phyloP scores from a whole-genome alignment of 176 grass and related monocot species.

The Raddia distichophylla region DNA sequence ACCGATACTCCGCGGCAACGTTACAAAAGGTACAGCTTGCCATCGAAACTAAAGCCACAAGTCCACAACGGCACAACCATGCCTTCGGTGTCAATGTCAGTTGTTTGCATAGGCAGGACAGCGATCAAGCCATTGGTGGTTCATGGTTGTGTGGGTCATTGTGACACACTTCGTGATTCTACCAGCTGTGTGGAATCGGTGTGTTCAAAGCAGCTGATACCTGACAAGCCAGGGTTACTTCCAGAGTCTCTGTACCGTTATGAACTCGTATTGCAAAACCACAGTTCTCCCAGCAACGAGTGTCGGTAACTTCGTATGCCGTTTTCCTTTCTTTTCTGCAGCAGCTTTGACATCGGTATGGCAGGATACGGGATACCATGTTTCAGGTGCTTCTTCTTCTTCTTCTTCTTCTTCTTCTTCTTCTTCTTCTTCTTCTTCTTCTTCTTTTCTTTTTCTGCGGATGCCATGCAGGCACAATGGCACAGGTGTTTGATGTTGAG shows the following conservation, averaged over 20 bases:
- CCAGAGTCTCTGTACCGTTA: slow-evolving; percentile 64
- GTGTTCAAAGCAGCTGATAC: slow-evolving; percentile 51
- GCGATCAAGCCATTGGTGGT: slow-evolving; percentile 5
- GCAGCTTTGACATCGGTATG: too few species aligned
- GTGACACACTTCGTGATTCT: slow-evolving; percentile 49
- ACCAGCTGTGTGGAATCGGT: slow-evolving; percentile 47
- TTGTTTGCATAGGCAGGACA: slow-evolving; percentile 7
- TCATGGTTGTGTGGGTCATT: slow-evolving; percentile 36
- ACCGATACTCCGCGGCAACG: slow-evolving; percentile 70
- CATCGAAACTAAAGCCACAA: not conserved
- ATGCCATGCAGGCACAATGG: slow-evolving; percentile 52
- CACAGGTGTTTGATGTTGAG: slow-evolving; percentile 59
- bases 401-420: too few species aligned
- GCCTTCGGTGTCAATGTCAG: not conserved
- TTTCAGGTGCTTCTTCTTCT: not conserved
- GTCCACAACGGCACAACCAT: not conserved
- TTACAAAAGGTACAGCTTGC: slow-evolving; percentile 49
- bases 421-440: too few species aligned
- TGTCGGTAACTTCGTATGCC: slow-evolving; percentile 21
- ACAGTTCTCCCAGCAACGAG: slow-evolving; percentile 66
- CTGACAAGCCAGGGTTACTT: slow-evolving; percentile 57
- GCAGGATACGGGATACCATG: not conserved
- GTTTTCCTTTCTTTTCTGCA: not conserved
- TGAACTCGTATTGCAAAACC: slow-evolving; percentile 68
- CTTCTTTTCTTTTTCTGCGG: too few species aligned